These are phyloP conservation scores for Beauveria sp. DNA, from an alignment of 2,329 filamentous ascomycete species.

Conservation along the genomic window DNA sequence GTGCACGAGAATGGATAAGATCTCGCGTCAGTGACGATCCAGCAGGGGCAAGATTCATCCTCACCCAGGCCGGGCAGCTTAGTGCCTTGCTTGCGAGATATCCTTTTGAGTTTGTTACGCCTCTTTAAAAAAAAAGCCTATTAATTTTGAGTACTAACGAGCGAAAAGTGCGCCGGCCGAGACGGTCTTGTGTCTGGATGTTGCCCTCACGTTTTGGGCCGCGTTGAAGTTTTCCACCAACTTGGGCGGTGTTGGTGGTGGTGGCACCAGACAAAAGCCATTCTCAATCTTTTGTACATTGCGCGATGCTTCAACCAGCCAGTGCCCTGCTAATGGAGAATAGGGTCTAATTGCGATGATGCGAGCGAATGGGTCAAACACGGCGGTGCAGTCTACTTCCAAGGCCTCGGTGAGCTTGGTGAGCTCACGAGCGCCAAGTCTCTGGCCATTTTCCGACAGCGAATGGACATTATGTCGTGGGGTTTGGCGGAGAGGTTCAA, in stretches of 20 bases:
- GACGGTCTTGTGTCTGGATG: slow-evolving; percentile 1
- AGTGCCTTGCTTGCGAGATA: slow-evolving; percentile 2
- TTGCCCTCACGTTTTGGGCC: slow-evolving; percentile 8
- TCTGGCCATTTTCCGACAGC: slow-evolving; percentile 2
- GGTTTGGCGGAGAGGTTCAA: background rate
- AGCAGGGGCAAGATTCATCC: background rate
- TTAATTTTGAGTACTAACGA: background rate
- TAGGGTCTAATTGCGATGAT: background rate
- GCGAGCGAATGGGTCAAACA: background rate
- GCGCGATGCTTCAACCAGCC: background rate
- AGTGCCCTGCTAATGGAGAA: background rate
- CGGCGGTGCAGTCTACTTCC: background rate
- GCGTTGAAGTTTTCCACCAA: background rate
- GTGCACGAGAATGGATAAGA: background rate
- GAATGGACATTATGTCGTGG: background rate
- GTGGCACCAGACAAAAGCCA: background rate
- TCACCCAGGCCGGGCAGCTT: background rate
- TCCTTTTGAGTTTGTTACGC: slow-evolving; percentile 3
- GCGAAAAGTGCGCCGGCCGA: background rate
- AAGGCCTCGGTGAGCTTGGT: slow-evolving; percentile 1
- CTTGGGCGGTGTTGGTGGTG: background rate
- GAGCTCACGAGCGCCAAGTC: slow-evolving; percentile 5
- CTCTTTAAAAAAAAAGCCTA: background rate
- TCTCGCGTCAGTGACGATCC: background rate
- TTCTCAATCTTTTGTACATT: background rate